Base-by-base conservation (phyloP, 2,329 filamentous ascomycete genomes). In the Aspergillus aculeatinus region DNA sequence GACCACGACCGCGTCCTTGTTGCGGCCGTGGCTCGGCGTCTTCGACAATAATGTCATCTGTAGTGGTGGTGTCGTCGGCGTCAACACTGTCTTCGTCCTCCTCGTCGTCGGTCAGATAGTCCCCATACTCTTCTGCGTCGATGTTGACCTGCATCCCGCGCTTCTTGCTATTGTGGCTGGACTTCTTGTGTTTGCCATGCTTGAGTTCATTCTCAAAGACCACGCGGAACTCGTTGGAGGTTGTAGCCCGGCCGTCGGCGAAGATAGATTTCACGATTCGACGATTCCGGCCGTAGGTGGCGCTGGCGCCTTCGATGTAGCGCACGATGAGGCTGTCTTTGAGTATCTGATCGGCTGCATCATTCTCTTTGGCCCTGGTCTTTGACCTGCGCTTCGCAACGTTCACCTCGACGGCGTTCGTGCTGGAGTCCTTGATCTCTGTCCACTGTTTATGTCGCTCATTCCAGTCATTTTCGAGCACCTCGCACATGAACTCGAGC, bases 401-500 rank as follows among this genome's bases (percentile, higher is more conserved):
- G 48, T 16, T 16, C 25, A 14, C 11, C 21, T 9, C 33, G 12
- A 7, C 23, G 29, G 3, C 10, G 16, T 14, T 16, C 11, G 39
- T 35, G 53, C 23, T 39, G 7, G 33, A n/a, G 21, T 35, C 21
- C 14, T 55, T 29, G 44, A 4, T 29, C 25, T 55, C 53, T 6
- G 10, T 48, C 5, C 42, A 61, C 52, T 62, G 59, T 11, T 60
- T 64, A 39, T 68, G 54, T 23, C 77, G 70, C 48, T 73, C 69
- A 5, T 61, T 62, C 80, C 79, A 82, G 55, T 82, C 80, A 48
- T 71, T 74, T 62, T 80, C 75, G 1, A 82, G 67, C 1, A 77
- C 69, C 14, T 79, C 74, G 55, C 80, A 74, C 72, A 96, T 89
- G 62, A 89, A 87, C 35, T 88, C 84, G 14, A 98, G 80, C 90